Evolutionary conservation across 1,284 basidiomycete species (phyloP).

Genomic region (Trichosporon sp.): DNA sequence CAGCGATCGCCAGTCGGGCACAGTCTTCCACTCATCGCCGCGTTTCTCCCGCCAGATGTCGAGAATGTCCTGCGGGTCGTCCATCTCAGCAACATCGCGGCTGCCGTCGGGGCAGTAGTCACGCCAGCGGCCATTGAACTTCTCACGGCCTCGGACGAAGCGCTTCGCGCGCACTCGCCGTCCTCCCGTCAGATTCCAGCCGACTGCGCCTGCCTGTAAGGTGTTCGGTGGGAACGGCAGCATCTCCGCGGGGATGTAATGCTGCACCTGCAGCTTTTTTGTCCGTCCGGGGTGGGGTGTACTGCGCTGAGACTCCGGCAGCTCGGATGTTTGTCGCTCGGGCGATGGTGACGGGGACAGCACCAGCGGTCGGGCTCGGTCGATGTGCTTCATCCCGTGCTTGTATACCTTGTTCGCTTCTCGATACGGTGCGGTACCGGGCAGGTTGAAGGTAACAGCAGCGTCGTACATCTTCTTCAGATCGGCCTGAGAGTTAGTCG

Average conservation of each 20-base stretch:
- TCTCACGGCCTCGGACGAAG: constrained; percentile 42
- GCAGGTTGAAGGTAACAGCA: constrained; percentile 43
- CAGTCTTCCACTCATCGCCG: constrained; percentile 10
- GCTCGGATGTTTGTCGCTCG: constrained; percentile 4
- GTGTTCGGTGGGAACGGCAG: constrained; percentile 44
- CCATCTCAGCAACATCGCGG: constrained; percentile 45
- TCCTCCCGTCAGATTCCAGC: constrained; percentile 47
- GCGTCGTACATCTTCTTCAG: constrained; percentile 38
- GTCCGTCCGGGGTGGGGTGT: constrained; percentile 9
- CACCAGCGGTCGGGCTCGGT: constrained; percentile 38
- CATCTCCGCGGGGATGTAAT: constrained; percentile 44
- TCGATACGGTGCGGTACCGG: constrained; percentile 39
- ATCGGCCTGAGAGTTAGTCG: constrained; percentile 35
- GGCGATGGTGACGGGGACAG: constrained; percentile 41
- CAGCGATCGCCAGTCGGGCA: constrained; percentile 41
- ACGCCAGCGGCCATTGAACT: constrained; percentile 46
- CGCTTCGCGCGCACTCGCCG: constrained; percentile 38
- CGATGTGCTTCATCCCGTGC: constrained; percentile 43
- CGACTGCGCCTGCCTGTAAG: constrained; percentile 36
- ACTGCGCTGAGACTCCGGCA: constrained; percentile 14
- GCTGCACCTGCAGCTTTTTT: background rate
- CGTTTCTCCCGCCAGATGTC: constrained; percentile 13
- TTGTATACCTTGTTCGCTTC: constrained; percentile 38
- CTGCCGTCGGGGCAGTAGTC: constrained; percentile 43
- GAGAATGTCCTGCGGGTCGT: constrained; percentile 37